These are phyloP conservation scores for Nymphaea colorata DNA, from an alignment of 164 flowering plant genomes.

Conservation along the genomic window DNA sequence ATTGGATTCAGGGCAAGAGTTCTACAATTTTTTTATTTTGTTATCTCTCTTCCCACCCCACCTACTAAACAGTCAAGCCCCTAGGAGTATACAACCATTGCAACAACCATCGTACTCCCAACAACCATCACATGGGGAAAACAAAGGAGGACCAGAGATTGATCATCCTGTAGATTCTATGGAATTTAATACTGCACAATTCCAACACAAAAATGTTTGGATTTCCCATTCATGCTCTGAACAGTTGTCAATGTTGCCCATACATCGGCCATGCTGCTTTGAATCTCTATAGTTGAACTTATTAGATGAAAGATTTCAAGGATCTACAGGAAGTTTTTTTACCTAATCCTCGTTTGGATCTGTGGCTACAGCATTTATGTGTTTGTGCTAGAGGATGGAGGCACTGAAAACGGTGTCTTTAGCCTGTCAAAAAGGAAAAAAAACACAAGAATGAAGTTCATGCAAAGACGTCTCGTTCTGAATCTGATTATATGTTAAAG, in stretches of 20 bases:
- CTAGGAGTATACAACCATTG: no score
- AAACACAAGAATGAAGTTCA: background rate
- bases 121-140: background rate
- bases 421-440: background rate
- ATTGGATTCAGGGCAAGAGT: no score
- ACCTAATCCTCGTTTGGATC: no score
- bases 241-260: background rate
- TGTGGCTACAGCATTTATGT: background rate
- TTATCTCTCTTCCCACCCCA: no score
- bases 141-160: background rate
- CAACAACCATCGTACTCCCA: no score
- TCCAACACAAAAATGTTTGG: background rate
- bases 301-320: no score
- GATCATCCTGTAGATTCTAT: background rate
- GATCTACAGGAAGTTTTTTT: no score
- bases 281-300: background rate
- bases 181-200: no score
- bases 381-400: background rate
- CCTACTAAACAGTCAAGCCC: no score
- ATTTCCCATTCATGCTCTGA: background rate
- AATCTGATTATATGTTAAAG: background rate
- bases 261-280: background rate
- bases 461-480: background rate
- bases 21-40: no score
- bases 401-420: background rate